phyloP scores from a whole-genome alignment of 139 green algal genomes.

The Chlamydomonas sphaeroides region DNA sequence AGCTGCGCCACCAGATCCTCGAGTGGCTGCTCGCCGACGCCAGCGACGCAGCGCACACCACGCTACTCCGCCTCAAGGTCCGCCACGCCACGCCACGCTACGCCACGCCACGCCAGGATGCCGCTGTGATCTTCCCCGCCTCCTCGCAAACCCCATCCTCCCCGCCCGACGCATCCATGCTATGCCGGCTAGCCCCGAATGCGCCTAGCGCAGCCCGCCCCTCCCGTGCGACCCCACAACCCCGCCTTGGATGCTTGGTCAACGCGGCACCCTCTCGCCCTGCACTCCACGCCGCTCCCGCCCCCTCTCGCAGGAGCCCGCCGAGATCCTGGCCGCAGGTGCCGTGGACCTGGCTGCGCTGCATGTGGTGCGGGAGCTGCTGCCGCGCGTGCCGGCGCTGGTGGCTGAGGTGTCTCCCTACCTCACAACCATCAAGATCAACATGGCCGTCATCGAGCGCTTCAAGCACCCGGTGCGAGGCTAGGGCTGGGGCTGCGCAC shows the following conservation, averaged over 20 bases:
- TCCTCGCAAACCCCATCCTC: too few species aligned
- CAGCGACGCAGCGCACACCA: conserved; percentile 22
- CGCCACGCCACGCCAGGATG: too few species aligned
- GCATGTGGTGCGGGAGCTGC: conserved; percentile 29
- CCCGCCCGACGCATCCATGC: too few species aligned
- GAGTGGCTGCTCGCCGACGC: conserved; percentile 28
- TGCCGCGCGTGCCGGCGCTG: conserved; percentile 7
- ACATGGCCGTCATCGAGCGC: conserved; percentile 19
- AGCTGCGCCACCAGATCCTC: conserved; percentile 7
- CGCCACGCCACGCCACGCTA: too few species aligned
- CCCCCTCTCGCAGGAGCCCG: conserved; percentile 20
- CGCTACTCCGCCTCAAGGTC: conserved; percentile 22
- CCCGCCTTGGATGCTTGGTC: too few species aligned
- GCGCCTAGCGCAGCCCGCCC: too few species aligned
- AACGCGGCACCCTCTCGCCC: background rate
- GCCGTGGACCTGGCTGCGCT: conserved; percentile 33
- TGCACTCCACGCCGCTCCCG: background rate
- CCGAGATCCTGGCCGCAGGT: conserved; percentile 24
- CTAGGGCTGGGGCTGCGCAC: too few species aligned
- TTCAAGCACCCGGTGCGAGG: conserved; percentile 32
- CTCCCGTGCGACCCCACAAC: too few species aligned
- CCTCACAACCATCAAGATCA: conserved; percentile 2
- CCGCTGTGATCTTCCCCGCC: too few species aligned
- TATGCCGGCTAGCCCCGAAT: too few species aligned
- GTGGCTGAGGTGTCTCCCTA: conserved; percentile 12